Evolutionary conservation across 2,329 filamentous ascomycete species (phyloP), one percentile per base, ranked within the genome.

Genomic region (Lachnellula subtilissima): DNA sequence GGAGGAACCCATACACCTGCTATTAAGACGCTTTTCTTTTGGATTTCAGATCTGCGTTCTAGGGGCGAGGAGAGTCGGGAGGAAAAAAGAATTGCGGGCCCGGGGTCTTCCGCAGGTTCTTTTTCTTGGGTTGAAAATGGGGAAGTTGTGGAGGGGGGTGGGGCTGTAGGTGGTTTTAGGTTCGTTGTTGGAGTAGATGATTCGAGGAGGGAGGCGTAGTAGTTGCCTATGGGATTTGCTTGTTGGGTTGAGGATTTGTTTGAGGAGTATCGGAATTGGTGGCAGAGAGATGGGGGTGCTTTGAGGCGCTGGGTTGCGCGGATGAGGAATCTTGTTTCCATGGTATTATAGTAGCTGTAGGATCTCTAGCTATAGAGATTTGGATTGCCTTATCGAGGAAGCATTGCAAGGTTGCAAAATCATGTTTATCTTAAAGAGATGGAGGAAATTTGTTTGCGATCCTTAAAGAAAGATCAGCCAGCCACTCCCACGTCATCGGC

Each of bases 1-100:
- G 91, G 92, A 2, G 94, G 94, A 4, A 97, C 87, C 17, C 84
- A 74, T 1, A 97, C 81, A 3, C 92, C 93, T 1, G 89, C 91
- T 54, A 97, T 77, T 58, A 84, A 76, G 8, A 76, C 82, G 50
- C 84, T 84, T 59, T 81, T 77, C 14, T 79, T 75, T 12, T 83
- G 75, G 37, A 84, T 79, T 46, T 82, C 78, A 3, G 78, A 79
- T 42, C 83, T 80, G 57, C 87, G 79, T 66, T 91, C 86, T 39
- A 81, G 80, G 1, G 91, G 89, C 0, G 88, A 89, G 23, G 87
- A 84, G 14, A 94, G 80, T 8, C 86, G 83, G 7, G 89, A 88
- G 19, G 91, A 91, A 68, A 99, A 97, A 35, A 97, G 80, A 66
- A 95, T 83, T 46, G 84, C 74, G 52, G 85, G 82, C 67, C 78